Evolutionary conservation across 495 filamentous ascomycete species (phyloP), one percentile per base, ranked within the genome.

Genomic region (Penicillium paradoxum): DNA sequence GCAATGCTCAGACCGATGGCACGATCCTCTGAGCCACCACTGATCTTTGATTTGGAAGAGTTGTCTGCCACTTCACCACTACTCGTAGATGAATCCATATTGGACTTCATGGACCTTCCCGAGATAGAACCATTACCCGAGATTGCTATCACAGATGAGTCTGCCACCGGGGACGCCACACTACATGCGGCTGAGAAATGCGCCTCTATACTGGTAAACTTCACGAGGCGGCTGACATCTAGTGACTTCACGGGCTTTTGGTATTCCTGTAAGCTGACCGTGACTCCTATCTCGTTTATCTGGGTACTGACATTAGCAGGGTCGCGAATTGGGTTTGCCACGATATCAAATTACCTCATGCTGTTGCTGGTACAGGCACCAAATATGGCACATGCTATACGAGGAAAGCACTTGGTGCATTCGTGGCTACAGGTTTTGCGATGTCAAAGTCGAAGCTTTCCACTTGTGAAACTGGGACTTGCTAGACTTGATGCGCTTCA

Each of bases 1-100:
- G 67, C 67, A 0, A 59, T 72, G 45, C 57, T 72, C 7, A 64
- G 69, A 3, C 69, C 69, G 0, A 60, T 72, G 63, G 69, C 68
- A 15, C 60, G 62, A 13, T 70, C 67, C 0, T 65, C 67, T 4
- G 57, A 56, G 4, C 67, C 69, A 3, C 69, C 69, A 1, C 58
- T 64, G 24, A 70, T 72, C 13, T 65, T 70, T 27, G 67, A 71
- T 33, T 32, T 68, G 24, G 64, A 64, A 21, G 67, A 70, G 18
- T 57, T 59, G 58, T 49, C 59, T 19, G 44, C 58, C 25, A 60
- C 53, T 15, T 64, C 55, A 15, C 57, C 57, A 4, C 29, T 62
- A 13, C 49, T 47, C 2, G 34, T 58, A 5, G 62, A 62, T 21
- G 56, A 68, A 8, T 47, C 57, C 6, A 50, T 59, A 2, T 42